phyloP scores from a whole-genome alignment of 306 rosid species.

The Leucaena leucocephala region DNA sequence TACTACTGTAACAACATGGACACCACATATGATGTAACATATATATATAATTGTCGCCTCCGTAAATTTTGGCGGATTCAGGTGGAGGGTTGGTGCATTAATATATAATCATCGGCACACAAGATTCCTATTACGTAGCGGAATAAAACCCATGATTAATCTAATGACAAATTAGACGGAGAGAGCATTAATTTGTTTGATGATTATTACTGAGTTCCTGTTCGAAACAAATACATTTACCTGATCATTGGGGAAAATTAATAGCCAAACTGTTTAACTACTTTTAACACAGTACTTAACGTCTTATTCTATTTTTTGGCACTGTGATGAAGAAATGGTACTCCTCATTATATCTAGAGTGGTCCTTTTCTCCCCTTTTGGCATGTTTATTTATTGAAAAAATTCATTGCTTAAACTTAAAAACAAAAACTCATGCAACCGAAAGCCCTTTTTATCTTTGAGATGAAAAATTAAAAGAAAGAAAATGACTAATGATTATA shows the following conservation, averaged over 20 bases:
- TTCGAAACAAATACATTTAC: neutral
- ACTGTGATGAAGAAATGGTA: neutral
- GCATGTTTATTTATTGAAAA: neutral
- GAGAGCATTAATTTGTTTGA: neutral
- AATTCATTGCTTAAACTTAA: no score
- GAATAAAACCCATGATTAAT: neutral
- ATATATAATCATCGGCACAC: neutral
- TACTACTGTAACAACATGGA: neutral
- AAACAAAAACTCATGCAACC: no score
- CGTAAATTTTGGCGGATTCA: neutral
- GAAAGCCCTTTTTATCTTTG: no score
- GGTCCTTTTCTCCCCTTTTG: neutral
- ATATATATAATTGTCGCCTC: slow-evolving; percentile 4
- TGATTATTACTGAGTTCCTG: neutral
- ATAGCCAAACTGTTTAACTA: neutral
- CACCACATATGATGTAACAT: neutral
- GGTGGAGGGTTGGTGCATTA: neutral
- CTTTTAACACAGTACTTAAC: neutral
- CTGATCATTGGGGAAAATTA: neutral
- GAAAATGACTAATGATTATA: no score
- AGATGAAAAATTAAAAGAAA: no score
- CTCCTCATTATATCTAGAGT: neutral
- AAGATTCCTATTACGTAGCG: neutral
- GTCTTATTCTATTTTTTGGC: no score
- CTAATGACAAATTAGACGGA: neutral